A percentile compares a stretch with the other conserved stretches of the same genome.
phyloP scores from a whole-genome alignment of 495 filamentous ascomycete genomes.

The Trichocladium antarcticum region DNA sequence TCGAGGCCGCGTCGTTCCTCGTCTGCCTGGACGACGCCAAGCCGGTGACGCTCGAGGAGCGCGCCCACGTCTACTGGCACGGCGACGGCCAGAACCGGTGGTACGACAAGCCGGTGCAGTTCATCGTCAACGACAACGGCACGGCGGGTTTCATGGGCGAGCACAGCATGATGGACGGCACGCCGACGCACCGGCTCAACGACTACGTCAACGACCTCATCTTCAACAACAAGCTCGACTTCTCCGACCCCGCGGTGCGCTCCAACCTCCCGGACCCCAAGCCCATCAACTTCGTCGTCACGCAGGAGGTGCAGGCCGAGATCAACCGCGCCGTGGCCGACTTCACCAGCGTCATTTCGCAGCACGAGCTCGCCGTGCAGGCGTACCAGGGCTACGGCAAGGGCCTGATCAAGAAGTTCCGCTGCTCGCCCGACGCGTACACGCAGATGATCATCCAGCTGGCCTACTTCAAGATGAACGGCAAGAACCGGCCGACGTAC shows the following conservation, averaged over 20 bases:
- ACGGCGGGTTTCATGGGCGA: conserved; percentile 97
- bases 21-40: conserved; percentile 89
- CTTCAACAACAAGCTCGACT: conserved; percentile 82
- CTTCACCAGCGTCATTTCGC: conserved; percentile 66
- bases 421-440: conserved; percentile 94
- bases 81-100: conserved; percentile 92
- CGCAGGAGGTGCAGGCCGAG: conserved; percentile 55
- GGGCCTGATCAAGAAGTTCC: conserved; percentile 98
- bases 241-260: conserved; percentile 61
- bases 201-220: conserved; percentile 85
- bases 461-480: conserved; percentile 98
- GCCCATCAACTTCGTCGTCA: conserved; percentile 65
- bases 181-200: conserved; percentile 90
- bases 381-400: conserved; percentile 97
- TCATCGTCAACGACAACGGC: conserved; percentile 96
- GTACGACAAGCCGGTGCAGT: conserved; percentile 97
- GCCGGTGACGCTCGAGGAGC: conserved; percentile 90
- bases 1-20: conserved; percentile 86
- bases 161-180: conserved; percentile 99
- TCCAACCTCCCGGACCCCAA: conserved; percentile 75
- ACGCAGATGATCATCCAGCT: conserved; percentile 99
- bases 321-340: conserved; percentile 65
- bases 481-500: conserved; percentile 94
- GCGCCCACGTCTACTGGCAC: conserved; percentile 95
- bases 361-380: conserved; percentile 88